A percentile compares a stretch with the other conserved stretches of the same genome.
Evolutionary conservation across 331 rosid genomes (phyloP).

Genomic region (Malus hybrid): DNA sequence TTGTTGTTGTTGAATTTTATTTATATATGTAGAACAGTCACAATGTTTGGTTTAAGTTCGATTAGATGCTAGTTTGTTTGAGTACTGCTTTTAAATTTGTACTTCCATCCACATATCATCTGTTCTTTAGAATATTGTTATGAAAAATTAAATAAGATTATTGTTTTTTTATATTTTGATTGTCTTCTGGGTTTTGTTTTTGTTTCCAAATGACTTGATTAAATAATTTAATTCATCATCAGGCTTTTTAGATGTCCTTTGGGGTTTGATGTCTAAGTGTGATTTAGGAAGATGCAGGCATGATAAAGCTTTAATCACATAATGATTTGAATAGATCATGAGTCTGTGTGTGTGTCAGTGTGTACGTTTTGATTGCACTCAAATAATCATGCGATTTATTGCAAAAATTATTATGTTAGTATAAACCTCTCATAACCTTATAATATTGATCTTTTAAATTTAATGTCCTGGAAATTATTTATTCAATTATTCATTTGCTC

Average conservation of each 20-base stretch:
- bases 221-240: not conserved
- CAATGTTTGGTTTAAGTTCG: not conserved
- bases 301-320: not conserved
- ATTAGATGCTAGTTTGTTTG: not conserved
- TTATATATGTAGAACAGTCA: not conserved
- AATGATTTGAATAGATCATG: not conserved
- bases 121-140: not conserved
- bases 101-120: not conserved
- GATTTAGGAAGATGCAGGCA: not conserved
- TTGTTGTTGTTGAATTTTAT: not conserved
- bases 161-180: not conserved
- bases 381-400: not conserved
- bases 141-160: not conserved
- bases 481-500: not conserved
- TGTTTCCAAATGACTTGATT: not conserved
- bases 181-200: not conserved
- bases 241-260: not conserved
- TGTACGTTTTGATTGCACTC: not conserved
- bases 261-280: not conserved
- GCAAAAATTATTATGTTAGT: not conserved
- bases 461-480: not conserved
- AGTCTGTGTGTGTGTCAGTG: not conserved
- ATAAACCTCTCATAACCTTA: not conserved
- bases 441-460: not conserved
- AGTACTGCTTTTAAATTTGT: not conserved